Conservation (phyloP, 179 eudicot species). For the Vitellaria paradoxa region DNA sequence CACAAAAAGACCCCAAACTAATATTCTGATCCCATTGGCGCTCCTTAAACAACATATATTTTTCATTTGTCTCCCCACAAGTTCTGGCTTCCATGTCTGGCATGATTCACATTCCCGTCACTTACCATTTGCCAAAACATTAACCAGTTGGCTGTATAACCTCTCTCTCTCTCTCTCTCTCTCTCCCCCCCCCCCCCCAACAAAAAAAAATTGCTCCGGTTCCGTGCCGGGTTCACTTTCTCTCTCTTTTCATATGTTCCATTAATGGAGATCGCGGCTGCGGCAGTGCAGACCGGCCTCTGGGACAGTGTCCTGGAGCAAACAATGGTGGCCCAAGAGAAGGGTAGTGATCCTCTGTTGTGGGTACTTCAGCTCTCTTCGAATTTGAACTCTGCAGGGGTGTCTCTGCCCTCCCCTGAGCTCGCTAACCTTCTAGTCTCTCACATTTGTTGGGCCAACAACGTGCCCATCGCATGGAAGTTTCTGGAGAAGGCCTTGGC, state of each 20-base stretch:
- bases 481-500: constrained; percentile 69
- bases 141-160: neutral
- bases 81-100: neutral
- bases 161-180: neutral
- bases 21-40: too few species aligned
- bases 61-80: too few species aligned
- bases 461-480: constrained; percentile 77
- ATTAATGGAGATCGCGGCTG: constrained; percentile 31
- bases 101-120: neutral
- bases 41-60: too few species aligned
- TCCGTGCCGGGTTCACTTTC: neutral
- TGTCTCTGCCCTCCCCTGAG: constrained; percentile 63
- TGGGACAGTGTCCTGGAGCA: constrained; percentile 66
- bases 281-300: constrained; percentile 6
- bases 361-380: constrained; percentile 81
- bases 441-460: constrained; percentile 85
- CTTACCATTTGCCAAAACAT: neutral
- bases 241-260: constrained; percentile 16
- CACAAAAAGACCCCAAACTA: too few species aligned
- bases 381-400: constrained; percentile 56
- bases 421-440: constrained; percentile 66
- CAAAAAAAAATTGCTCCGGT: neutral
- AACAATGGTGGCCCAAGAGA: constrained; percentile 60
- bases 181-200: neutral
- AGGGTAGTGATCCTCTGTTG: constrained; percentile 52